Evolutionary conservation across 768 basidiomycete species (phyloP).

Genomic region (Tricholoma furcatifolium): DNA sequence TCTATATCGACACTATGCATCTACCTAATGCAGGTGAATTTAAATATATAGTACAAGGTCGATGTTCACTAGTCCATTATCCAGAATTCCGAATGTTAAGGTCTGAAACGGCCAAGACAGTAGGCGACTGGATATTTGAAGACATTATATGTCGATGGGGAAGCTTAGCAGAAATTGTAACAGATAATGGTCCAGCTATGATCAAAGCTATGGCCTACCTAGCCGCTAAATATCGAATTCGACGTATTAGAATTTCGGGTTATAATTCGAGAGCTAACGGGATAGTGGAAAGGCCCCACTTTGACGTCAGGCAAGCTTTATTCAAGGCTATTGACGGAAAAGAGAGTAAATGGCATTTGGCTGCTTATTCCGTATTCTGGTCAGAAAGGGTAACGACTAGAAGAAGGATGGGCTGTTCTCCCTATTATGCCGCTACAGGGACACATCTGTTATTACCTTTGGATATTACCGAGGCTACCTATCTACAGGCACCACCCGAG

Average conservation of each 20-base stretch:
- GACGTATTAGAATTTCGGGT: slow-evolving; percentile 36
- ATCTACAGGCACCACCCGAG: slow-evolving; percentile 21
- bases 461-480: slow-evolving; percentile 30
- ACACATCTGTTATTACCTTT: slow-evolving; percentile 31
- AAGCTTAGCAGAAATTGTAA: slow-evolving; percentile 33
- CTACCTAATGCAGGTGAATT: not conserved
- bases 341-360: slow-evolving; percentile 28
- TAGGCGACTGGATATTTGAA: too few species aligned
- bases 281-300: slow-evolving; percentile 27
- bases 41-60: slow-evolving; percentile 24
- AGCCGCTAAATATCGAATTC: slow-evolving; percentile 26
- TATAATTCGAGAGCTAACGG: slow-evolving; percentile 44
- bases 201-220: slow-evolving; percentile 15
- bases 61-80: not conserved
- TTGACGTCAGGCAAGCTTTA: slow-evolving; percentile 23
- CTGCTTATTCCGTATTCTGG: slow-evolving; percentile 32
- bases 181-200: slow-evolving; percentile 36
- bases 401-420: slow-evolving; percentile 28
- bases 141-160: slow-evolving; percentile 40
- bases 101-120: too few species aligned
- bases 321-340: slow-evolving; percentile 31
- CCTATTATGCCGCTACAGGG: slow-evolving; percentile 30
- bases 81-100: slow-evolving; percentile 20
- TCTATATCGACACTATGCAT: not conserved
- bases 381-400: slow-evolving; percentile 30